Evolutionary conservation across 192 early-diverging fungal genomes (phyloP).

Genomic region (Phycomyces nitens): DNA sequence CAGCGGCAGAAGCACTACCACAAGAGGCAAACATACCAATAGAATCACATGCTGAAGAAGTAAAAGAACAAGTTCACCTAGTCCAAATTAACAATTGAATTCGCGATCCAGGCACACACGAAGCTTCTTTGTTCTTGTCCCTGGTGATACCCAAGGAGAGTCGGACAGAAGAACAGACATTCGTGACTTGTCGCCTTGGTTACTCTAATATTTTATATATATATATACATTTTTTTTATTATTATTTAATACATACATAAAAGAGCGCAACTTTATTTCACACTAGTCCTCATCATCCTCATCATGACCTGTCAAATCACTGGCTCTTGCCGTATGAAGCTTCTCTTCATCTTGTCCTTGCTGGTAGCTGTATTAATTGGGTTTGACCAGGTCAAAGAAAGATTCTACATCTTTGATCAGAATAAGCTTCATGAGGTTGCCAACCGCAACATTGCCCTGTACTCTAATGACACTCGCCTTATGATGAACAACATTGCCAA

Average conservation of each 20-base stretch:
- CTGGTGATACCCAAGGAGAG: neutral
- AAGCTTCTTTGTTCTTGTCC: neutral
- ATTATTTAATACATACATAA: neutral
- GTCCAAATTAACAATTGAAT: neutral
- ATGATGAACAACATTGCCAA: constrained; percentile 34
- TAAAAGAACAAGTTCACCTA: neutral
- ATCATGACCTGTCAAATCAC: neutral
- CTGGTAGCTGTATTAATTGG: constrained; percentile 36
- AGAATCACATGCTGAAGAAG: neutral
- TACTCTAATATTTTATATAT: too few relatives aligned
- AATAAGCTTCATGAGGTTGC: constrained; percentile 33
- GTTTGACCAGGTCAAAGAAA: constrained; percentile 33
- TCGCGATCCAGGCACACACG: neutral
- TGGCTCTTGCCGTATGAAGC: constrained; percentile 13
- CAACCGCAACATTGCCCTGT: constrained; percentile 31
- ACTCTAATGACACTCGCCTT: constrained; percentile 31
- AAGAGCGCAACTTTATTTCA: neutral
- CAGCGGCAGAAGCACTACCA: neutral
- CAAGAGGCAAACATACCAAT: neutral
- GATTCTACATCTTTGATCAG: constrained; percentile 40
- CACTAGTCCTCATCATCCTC: neutral
- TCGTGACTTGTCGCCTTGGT: too few relatives aligned
- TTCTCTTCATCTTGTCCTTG: constrained; percentile 24
- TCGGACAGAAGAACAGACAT: too few relatives aligned
- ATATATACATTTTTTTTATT: too few relatives aligned